Base-by-base conservation (phyloP, 2,329 filamentous ascomycete species). In the Ophiostoma sp. region DNA sequence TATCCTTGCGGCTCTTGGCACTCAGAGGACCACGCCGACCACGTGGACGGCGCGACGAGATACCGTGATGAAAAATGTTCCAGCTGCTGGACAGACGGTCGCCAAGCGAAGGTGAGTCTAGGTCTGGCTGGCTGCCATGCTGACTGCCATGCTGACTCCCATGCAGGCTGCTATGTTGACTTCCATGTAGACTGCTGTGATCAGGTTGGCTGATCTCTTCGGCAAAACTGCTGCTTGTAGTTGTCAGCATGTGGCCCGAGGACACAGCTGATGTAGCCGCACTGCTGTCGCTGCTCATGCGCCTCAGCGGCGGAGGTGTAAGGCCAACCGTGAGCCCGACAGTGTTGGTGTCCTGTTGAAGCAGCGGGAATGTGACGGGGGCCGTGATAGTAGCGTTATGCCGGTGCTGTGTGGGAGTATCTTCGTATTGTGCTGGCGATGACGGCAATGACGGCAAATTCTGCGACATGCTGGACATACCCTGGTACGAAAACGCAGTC, bases 11-110 rank as follows among this genome's bases (percentile, higher is more conserved):
- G 57, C 76, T 75, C 48, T 75, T 75, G 17, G 75, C 75, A 11
- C 73, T 77, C 5, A 77, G 73, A 0, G 76, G 76, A 0, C 76
- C 76, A 0, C 75, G 71, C 4, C 76, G 75, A 15, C 76, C 76
- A 8, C 76, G 75, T 2, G 74, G 76, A 7, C 74, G 73, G 6
- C 76, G 74, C 1, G 73, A 73, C 0, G 73, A 70, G 15, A 74
- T 74, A 27, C 73, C 73, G 8, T 72, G 73, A 36, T 74, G 73
- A 23, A 74, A 73, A 4, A 74, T 73, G 64, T 60, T 74, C 73
- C 73, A 74, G 71, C 72, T 72, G 65, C 65, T 73, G 13, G 73
- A 74, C 3, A 74, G 68, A 4, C 71, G 71, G 44, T 74, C 71
- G n/a, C 70, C 69, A 1, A 74, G 70, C 1, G 73, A 73, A 17